These are phyloP conservation scores for Bipolaris bicolor DNA, from an alignment of 2,329 filamentous ascomycete genomes.

Conservation along the genomic window DNA sequence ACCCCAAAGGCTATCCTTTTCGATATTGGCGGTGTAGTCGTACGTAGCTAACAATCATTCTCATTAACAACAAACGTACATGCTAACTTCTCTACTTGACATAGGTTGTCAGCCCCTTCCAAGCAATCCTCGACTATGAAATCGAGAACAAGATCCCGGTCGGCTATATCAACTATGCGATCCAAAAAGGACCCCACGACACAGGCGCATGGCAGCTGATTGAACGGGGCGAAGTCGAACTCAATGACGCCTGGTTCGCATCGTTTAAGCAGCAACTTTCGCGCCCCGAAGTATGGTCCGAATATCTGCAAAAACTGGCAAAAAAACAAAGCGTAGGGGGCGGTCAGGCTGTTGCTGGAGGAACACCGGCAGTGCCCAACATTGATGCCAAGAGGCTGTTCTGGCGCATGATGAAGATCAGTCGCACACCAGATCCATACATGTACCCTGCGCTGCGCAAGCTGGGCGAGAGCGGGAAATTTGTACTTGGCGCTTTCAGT, in stretches of 20 bases:
- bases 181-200: conserved; percentile 75
- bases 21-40: conserved; percentile 95
- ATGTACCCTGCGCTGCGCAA: conserved; percentile 83
- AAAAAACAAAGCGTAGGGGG: conserved; percentile 27
- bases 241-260: conserved; percentile 76
- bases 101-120: conserved; percentile 88
- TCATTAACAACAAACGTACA: neutral
- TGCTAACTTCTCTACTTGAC: conserved; percentile 1
- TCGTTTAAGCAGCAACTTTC: conserved; percentile 78
- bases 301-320: conserved; percentile 55
- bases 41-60: conserved; percentile 62
- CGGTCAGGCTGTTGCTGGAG: conserved; percentile 39
- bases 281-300: conserved; percentile 69
- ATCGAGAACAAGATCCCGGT: conserved; percentile 74
- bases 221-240: conserved; percentile 79
- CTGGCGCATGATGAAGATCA: conserved; percentile 86
- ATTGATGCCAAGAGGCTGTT: conserved; percentile 83
- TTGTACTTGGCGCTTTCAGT: conserved; percentile 74
- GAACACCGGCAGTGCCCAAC: conserved; percentile 67
- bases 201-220: conserved; percentile 84
- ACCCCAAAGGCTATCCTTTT: conserved; percentile 65
- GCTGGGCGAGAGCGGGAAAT: conserved; percentile 58
- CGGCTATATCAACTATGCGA: conserved; percentile 91
- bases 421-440: conserved; percentile 76
- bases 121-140: conserved; percentile 92